Base-by-base conservation (phyloP, 2,329 filamentous ascomycete species). In the Botrytis tulipae region DNA sequence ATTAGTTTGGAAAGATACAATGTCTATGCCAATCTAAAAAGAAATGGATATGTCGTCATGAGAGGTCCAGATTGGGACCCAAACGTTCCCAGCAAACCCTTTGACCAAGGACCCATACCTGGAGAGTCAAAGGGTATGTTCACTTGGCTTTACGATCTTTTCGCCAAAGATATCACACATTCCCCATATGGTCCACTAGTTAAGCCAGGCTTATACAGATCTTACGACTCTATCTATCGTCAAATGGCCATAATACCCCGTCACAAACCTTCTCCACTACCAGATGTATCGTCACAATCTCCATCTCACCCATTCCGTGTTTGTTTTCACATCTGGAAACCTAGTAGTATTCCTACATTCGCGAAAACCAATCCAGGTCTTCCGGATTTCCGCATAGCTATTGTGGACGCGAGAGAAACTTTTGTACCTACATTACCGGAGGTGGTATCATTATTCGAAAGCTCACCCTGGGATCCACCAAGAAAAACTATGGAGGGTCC, bases 301-400 rank as follows among this genome's bases (percentile, higher is more conserved):
- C 75, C 76, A 78, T 77, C 78, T 70, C 74, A 79, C 63, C 90
- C 91, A 0, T 97, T 93, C 84, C 88, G 88, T 75, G 85, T 97
- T 51, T 89, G 92, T 76, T 97, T 90, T 82, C 87, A 97, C 82
- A 86, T 97, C 74, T 98, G 93, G 90, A 97, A 95, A 81, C 89
- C 92, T 22, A 82, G 83, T 14, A 83, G 76, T 83, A 85, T 81
- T 81, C 86, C 77, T 16, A 85, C 87, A 0, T 96, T 95, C 84
- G 90, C 91, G 77, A 98, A 98, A 82, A 89, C 90, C n/a, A 88
- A 87, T 8, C 94, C 93, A 1, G 91, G 92, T 0, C 80, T 87
- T 0, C 94, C 95, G 0, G 93, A 98, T 81, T 98, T 97, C 82
- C 90, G 92, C 74, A 87, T 98, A 74, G 92, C 92, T 25, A 92